Percentiles rank a stretch among this genome's conserved stretches.
Conservation (phyloP, 108 stramenopile genomes). For the Mayamaea pseudoterrestris region DNA sequence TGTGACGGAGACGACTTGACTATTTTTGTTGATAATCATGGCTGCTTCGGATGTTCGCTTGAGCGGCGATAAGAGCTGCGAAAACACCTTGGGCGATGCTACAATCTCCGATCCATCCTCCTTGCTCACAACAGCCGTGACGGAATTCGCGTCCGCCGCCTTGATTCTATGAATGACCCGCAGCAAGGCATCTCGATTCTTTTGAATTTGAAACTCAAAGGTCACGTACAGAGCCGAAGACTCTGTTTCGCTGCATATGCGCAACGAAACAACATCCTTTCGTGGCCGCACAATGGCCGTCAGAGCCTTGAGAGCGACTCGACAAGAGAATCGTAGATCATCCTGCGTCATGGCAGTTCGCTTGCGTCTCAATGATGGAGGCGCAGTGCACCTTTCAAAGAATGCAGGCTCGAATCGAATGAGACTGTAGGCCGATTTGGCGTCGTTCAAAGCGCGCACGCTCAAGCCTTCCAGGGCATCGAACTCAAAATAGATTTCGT, state of each 20-base stretch:
- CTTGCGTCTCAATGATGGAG: slow-evolving; percentile 5
- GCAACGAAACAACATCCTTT: slow-evolving; percentile 48
- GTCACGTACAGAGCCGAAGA: slow-evolving; percentile 31
- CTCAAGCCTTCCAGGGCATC: slow-evolving; percentile 66
- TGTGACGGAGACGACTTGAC: slow-evolving; percentile 28
- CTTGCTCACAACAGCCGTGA: slow-evolving; percentile 41
- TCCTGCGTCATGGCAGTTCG: slow-evolving; percentile 5
- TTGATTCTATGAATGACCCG: slow-evolving; percentile 48
- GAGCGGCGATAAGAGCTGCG: slow-evolving; percentile 59
- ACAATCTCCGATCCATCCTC: slow-evolving; percentile 54
- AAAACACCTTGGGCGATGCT: slow-evolving; percentile 44
- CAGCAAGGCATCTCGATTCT: slow-evolving; percentile 12
- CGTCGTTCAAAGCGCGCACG: slow-evolving; percentile 63
- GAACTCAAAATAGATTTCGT: slow-evolving; percentile 68
- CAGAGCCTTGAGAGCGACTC: slow-evolving; percentile 55
- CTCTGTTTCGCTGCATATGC: slow-evolving; percentile 25
- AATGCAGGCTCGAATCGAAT: slow-evolving; percentile 55
- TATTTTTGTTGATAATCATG: slow-evolving; percentile 17
- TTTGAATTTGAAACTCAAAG: slow-evolving; percentile 51
- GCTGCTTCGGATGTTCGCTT: slow-evolving; percentile 50
- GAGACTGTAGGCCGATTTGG: slow-evolving; percentile 60
- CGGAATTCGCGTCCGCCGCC: slow-evolving; percentile 36
- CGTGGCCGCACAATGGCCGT: slow-evolving; percentile 48
- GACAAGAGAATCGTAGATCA: slow-evolving; percentile 37
- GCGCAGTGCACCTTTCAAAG: slow-evolving; percentile 31